These are phyloP conservation scores for Jacaranda copaia DNA, from an alignment of 257 asterid genomes.

Conservation along the genomic window DNA sequence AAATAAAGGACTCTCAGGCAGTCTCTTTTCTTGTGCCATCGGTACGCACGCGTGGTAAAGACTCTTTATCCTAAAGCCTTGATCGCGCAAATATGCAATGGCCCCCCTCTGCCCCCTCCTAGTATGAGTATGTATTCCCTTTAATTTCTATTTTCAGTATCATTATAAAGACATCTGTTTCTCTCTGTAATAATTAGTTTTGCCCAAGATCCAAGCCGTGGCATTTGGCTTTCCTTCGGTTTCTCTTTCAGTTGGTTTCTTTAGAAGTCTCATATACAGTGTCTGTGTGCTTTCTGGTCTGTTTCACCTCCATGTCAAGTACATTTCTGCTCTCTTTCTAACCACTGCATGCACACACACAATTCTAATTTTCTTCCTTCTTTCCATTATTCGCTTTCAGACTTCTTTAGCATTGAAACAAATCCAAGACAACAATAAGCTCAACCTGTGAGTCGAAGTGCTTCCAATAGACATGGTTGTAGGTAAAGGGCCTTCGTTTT, in stretches of 20 bases:
- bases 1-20: conserved; percentile 42
- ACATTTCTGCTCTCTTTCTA: conserved; percentile 8
- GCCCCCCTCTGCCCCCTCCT: background rate
- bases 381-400: conserved; percentile 11
- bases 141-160: too few relatives aligned
- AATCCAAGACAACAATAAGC: too few relatives aligned
- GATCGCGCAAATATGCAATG: background rate
- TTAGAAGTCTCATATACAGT: conserved; percentile 21
- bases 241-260: conserved; percentile 13
- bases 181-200: conserved; percentile 34
- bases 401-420: background rate
- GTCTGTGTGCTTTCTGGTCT: background rate
- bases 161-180: background rate
- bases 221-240: conserved; percentile 54
- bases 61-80: conserved; percentile 24
- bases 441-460: too few relatives aligned
- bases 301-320: conserved; percentile 13
- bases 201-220: conserved; percentile 60
- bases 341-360: background rate
- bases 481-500: conserved; percentile 72
- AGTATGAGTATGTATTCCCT: background rate
- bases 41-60: conserved; percentile 47
- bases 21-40: conserved; percentile 20
- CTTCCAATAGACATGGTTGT: conserved; percentile 32
- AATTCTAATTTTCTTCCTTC: too few relatives aligned